Evolutionary conservation across 441 rosid species (phyloP).

Genomic region (Adansonia madagascariensis): DNA sequence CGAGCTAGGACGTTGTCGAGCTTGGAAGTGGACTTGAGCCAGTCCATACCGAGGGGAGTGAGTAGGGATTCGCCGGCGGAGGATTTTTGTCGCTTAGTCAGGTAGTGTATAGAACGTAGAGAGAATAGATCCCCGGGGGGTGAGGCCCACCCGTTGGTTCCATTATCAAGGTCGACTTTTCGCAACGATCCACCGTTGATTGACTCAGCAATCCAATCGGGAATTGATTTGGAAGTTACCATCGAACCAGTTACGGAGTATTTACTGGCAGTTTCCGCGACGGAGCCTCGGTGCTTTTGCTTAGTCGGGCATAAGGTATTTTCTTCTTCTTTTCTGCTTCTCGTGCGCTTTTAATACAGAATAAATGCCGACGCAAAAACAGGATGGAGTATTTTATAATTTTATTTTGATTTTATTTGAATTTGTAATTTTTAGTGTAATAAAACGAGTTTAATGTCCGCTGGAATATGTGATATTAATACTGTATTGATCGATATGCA

Average conservation of each 20-base stretch:
- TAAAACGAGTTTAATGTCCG: no score
- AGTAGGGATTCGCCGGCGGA: constrained; percentile 77
- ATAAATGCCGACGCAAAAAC: no score
- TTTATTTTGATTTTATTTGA: no score
- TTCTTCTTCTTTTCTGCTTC: no score
- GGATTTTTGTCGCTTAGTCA: constrained; percentile 57
- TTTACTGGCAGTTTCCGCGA: constrained; percentile 29
- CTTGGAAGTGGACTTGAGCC: constrained; percentile 62
- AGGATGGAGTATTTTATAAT: no score
- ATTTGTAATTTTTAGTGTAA: no score
- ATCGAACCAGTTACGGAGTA: constrained; percentile 36
- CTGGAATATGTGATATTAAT: no score
- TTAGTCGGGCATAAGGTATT: constrained; percentile 49
- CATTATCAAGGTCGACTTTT: constrained; percentile 62
- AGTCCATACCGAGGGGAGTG: constrained; percentile 87
- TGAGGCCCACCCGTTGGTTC: constrained; percentile 81
- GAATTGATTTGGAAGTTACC: constrained; percentile 12
- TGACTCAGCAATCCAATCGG: constrained; percentile 63
- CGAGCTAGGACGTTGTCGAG: constrained; percentile 76
- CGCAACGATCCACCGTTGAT: constrained; percentile 64
- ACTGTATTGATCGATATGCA: no score
- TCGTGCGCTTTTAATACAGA: no score
- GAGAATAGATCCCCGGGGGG: constrained; percentile 79
- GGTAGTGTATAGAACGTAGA: constrained; percentile 64
- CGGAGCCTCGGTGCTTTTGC: constrained; percentile 45